These are phyloP conservation scores for Austroboletus niveus DNA, from an alignment of 1,284 basidiomycete species.

Conservation along the genomic window DNA sequence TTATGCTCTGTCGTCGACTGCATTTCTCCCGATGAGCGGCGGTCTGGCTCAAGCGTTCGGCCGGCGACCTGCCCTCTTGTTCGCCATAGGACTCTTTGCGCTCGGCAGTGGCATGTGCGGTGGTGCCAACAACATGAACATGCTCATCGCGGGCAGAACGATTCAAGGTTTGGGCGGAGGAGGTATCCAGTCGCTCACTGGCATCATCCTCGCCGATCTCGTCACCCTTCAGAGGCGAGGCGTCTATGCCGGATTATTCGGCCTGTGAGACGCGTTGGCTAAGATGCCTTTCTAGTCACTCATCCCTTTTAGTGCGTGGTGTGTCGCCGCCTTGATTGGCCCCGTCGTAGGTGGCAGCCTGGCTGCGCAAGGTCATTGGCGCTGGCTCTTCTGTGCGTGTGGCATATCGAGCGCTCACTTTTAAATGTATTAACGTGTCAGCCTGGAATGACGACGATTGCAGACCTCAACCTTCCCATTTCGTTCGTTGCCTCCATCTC, in stretches of 20 bases:
- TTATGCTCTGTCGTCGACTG: slow-evolving; percentile 28
- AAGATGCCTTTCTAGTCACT: background rate
- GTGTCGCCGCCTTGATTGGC: slow-evolving; percentile 22
- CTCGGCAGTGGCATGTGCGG: slow-evolving; percentile 40
- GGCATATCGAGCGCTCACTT: no score
- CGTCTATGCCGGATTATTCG: slow-evolving; percentile 31
- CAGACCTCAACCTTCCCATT: slow-evolving; percentile 11
- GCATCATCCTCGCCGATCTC: slow-evolving; percentile 39
- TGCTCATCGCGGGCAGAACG: slow-evolving; percentile 37
- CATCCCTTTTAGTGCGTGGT: slow-evolving; percentile 1
- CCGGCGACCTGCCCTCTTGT: slow-evolving; percentile 30
- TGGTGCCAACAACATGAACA: slow-evolving; percentile 37
- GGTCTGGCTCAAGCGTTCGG: slow-evolving; percentile 31
- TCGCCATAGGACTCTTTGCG: slow-evolving; percentile 24
- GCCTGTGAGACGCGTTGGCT: slow-evolving; percentile 8
- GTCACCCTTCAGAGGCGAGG: slow-evolving; percentile 39
- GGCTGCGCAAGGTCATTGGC: slow-evolving; percentile 34
- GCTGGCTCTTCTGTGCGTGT: slow-evolving; percentile 38
- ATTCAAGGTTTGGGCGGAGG: slow-evolving; percentile 40
- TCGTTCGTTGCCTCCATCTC: background rate
- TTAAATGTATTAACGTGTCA: no score
- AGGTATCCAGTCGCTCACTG: slow-evolving; percentile 34
- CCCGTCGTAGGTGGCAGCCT: slow-evolving; percentile 39
- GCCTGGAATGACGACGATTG: background rate
- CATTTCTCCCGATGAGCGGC: slow-evolving; percentile 31